A percentile compares a stretch with the other conserved stretches of the same genome.
These are phyloP conservation scores for Canavalia ensiformis DNA, from an alignment of 306 rosid species.

Conservation along the genomic window DNA sequence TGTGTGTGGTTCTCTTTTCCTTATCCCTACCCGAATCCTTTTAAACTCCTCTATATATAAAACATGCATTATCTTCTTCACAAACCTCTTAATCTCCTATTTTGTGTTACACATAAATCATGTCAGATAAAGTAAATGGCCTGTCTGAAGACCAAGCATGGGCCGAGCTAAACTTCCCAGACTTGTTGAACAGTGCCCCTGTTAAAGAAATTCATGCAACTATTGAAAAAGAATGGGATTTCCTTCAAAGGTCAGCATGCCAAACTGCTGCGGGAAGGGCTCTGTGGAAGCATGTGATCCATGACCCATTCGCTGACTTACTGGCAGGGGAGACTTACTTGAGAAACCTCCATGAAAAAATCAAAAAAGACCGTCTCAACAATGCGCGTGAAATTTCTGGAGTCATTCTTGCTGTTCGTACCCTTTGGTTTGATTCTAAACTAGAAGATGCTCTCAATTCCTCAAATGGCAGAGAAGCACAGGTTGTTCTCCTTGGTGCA, in stretches of 20 bases:
- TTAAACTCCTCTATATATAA: constrained; percentile 44
- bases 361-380: constrained; percentile 77
- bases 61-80: constrained; percentile 67
- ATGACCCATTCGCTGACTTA: constrained; percentile 82
- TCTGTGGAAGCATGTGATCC: constrained; percentile 87
- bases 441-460: constrained; percentile 74
- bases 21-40: constrained; percentile 65
- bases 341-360: constrained; percentile 86
- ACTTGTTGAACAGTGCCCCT: constrained; percentile 61
- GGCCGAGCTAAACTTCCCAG: constrained; percentile 86
- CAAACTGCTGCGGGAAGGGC: constrained; percentile 99
- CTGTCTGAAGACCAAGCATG: constrained; percentile 61
- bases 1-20: constrained; percentile 99
- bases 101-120: constrained; percentile 50
- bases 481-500: constrained; percentile 95
- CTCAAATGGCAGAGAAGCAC: constrained; percentile 66
- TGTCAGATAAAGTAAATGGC: constrained; percentile 73
- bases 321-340: constrained; percentile 87
- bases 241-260: constrained; percentile 82
- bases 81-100: constrained; percentile 47
- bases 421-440: constrained; percentile 92
- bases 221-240: constrained; percentile 84
- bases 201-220: constrained; percentile 75
- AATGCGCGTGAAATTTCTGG: constrained; percentile 89
- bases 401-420: constrained; percentile 91